These are phyloP conservation scores for Lumnitzera littorea DNA, from an alignment of 345 rosid species.

Conservation along the genomic window DNA sequence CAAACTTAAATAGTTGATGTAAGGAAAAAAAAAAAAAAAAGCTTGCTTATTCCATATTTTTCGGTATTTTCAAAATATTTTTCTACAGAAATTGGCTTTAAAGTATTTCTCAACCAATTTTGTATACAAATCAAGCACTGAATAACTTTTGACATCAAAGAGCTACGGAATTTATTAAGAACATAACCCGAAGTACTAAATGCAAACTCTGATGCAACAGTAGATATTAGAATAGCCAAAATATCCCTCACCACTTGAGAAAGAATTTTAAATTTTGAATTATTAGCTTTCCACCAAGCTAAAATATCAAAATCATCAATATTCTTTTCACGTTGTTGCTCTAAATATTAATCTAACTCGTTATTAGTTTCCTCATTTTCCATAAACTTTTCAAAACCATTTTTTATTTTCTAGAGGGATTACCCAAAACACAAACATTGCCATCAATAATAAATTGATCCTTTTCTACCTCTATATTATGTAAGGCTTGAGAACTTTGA, in stretches of 20 bases:
- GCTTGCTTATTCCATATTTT: too few relatives aligned
- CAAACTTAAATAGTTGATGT: too few relatives aligned
- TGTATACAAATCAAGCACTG: constrained; percentile 6
- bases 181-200: neutral
- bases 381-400: too few relatives aligned
- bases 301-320: too few relatives aligned
- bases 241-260: neutral
- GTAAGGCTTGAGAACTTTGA: neutral
- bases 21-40: too few relatives aligned
- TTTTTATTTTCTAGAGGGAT: too few relatives aligned
- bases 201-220: neutral
- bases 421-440: neutral
- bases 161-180: neutral
- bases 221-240: neutral
- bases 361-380: too few relatives aligned
- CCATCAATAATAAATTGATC: neutral
- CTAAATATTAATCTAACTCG: too few relatives aligned
- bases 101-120: constrained; percentile 3
- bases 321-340: too few relatives aligned
- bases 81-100: too few relatives aligned
- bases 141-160: constrained; percentile 3
- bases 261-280: constrained; percentile 1
- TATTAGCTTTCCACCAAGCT: constrained; percentile 5
- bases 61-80: too few relatives aligned
- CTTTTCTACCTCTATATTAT: neutral